phyloP scores from a whole-genome alignment of 768 basidiomycete species.

The Boletus tylopilopsis region DNA sequence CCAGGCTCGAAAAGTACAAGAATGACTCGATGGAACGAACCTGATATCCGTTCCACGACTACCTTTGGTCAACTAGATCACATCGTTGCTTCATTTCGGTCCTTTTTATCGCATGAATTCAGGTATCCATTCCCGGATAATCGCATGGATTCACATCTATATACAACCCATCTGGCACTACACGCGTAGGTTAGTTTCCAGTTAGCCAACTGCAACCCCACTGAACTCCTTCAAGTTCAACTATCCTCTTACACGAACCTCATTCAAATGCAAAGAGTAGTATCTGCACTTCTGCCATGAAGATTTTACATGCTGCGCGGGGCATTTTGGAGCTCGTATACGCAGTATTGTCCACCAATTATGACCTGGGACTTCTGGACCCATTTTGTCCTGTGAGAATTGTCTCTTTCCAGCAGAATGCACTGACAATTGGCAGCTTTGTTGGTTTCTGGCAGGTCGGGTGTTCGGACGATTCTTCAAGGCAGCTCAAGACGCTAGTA shows the following conservation, averaged over 20 bases:
- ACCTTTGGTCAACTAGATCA: slow-evolving; percentile 64
- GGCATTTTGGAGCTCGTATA: slow-evolving; percentile 66
- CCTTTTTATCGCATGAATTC: slow-evolving; percentile 55
- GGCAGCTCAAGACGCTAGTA: slow-evolving; percentile 56
- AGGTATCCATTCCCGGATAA: no score
- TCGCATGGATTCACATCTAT: no score
- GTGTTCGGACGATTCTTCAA: slow-evolving; percentile 65
- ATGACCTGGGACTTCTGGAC: slow-evolving; percentile 65
- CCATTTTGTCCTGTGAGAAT: slow-evolving; percentile 62
- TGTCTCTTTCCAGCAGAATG: not conserved
- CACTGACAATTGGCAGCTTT: slow-evolving; percentile 39
- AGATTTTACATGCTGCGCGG: slow-evolving; percentile 63
- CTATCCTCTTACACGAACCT: slow-evolving; percentile 71
- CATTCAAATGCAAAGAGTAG: slow-evolving; percentile 58
- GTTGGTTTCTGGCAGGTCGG: slow-evolving; percentile 67
- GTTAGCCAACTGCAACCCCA: slow-evolving; percentile 37
- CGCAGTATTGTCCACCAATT: slow-evolving; percentile 64
- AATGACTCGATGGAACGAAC: slow-evolving; percentile 36
- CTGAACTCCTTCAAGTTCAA: slow-evolving; percentile 42
- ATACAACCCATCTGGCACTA: slow-evolving; percentile 32
- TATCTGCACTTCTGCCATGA: slow-evolving; percentile 66
- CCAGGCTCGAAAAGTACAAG: slow-evolving; percentile 24
- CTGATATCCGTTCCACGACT: slow-evolving; percentile 57
- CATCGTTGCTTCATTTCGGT: slow-evolving; percentile 50
- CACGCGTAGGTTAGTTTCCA: slow-evolving; percentile 29